phyloP scores from a whole-genome alignment of 2,329 filamentous ascomycete species.

The Periconia sp. region DNA sequence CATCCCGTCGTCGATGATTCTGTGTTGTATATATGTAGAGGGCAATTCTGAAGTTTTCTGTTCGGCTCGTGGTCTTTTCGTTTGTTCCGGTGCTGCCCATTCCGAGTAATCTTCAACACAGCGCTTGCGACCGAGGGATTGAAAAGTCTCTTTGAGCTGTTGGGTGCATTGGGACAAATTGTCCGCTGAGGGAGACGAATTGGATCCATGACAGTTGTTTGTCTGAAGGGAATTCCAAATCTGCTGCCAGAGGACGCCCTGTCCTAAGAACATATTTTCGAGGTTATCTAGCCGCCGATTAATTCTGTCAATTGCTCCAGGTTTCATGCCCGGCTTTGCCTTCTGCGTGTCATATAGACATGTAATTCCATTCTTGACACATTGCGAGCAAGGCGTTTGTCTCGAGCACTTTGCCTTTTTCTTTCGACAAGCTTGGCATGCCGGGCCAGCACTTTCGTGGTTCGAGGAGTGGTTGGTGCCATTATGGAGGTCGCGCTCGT shows the following conservation, averaged over 20 bases:
- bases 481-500: neutral
- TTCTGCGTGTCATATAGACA: constrained; percentile 43
- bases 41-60: neutral
- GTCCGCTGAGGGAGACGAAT: constrained; percentile 2
- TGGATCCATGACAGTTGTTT: neutral
- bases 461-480: neutral
- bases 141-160: too few relatives aligned
- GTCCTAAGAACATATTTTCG: constrained; percentile 22
- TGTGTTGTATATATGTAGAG: neutral
- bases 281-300: constrained; percentile 33
- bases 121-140: too few relatives aligned
- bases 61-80: neutral
- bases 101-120: too few relatives aligned
- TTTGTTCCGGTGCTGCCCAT: too few relatives aligned
- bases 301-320: constrained; percentile 42
- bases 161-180: too few relatives aligned
- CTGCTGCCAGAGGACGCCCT: constrained; percentile 22
- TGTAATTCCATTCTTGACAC: constrained; percentile 33
- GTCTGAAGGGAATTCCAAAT: constrained; percentile 18
- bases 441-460: constrained; percentile 9
- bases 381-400: constrained; percentile 52
- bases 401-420: constrained; percentile 55
- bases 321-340: constrained; percentile 37
- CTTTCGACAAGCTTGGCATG: constrained; percentile 53
- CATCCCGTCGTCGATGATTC: neutral